Base-by-base conservation (phyloP, 345 rosid genomes). In the Bretschneidera sinensis region DNA sequence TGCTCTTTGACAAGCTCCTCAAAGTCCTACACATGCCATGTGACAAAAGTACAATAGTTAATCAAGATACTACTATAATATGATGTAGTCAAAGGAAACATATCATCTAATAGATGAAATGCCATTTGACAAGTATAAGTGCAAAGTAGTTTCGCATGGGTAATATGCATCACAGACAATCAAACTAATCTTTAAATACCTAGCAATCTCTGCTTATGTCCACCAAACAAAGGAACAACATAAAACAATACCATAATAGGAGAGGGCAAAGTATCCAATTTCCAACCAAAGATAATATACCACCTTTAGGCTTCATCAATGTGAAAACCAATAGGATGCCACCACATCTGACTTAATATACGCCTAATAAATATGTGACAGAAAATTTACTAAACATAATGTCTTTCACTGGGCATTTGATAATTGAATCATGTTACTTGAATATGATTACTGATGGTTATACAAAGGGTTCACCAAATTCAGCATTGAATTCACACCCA, bases 1-100 rank as follows among this genome's bases (percentile, higher is more conserved):
- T 91, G 98, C 45, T 80, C 89, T 57, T 76, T 83, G 58, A 95
- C 62, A 23, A 88, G 87, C 53, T 75, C 94, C 66, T 82, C 88
- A 50, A 95, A 95, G 78, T 81, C 97, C 99, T 95, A 68, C 43
- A 62, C 25, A 51, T 23, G n/a, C n/a, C n/a, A n/a, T n/a, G n/a
- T n/a, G n/a, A 51, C n/a, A 24, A 51, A 39, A 1, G 1, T 39
- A 13, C 45, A 39, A 39, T 39, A 39, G 10, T 39, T 11, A 39
- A 13, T 7, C 9, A 39, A 39, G 35, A 1, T 11, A 39, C 15
- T 11, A 9, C 15, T 14, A 7, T 39, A 39, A n/a, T n/a, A n/a
- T n/a, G n/a, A n/a, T n/a, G n/a, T 11, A 39, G 15, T 39, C 45
- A 5, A 39, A 39, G 45, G 45, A 39, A 39, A 39, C 2, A 5